Percentiles rank a stretch among this genome's conserved stretches.
These are phyloP conservation scores for Microglena sp. DNA, from an alignment of 139 green algal species.

Conservation along the genomic window DNA sequence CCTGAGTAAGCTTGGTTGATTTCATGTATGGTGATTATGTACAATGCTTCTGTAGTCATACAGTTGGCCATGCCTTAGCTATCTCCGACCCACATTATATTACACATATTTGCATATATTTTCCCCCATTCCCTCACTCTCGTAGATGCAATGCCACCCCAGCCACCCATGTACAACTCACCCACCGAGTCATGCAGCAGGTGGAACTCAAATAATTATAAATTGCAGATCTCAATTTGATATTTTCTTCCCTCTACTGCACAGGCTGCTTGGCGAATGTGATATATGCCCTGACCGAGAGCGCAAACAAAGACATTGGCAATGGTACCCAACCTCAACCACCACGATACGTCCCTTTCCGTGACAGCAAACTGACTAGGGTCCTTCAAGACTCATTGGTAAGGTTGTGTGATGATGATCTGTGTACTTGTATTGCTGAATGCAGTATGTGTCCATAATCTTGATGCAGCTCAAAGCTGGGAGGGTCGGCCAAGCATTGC, in stretches of 20 bases:
- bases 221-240: too few relatives aligned
- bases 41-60: not conserved
- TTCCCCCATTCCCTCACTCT: not conserved
- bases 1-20: constrained; percentile 27
- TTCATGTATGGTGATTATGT: not conserved
- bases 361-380: constrained; percentile 60
- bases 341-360: constrained; percentile 48
- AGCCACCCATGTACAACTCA: not conserved
- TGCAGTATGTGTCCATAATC: too few relatives aligned
- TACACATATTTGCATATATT: not conserved
- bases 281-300: constrained; percentile 31
- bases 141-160: not conserved
- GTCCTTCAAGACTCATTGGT: constrained; percentile 72
- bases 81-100: not conserved
- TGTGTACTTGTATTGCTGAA: too few relatives aligned
- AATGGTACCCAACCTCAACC: too few relatives aligned
- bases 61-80: not conserved
- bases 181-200: not conserved
- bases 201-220: not conserved
- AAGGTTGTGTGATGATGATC: not conserved
- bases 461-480: too few relatives aligned
- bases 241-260: not conserved
- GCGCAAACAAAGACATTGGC: too few relatives aligned
- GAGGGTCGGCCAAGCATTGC: too few relatives aligned
- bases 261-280: constrained; percentile 60